phyloP scores from a whole-genome alignment of 495 filamentous ascomycete species.

The Annulohypoxylon maeteangense region DNA sequence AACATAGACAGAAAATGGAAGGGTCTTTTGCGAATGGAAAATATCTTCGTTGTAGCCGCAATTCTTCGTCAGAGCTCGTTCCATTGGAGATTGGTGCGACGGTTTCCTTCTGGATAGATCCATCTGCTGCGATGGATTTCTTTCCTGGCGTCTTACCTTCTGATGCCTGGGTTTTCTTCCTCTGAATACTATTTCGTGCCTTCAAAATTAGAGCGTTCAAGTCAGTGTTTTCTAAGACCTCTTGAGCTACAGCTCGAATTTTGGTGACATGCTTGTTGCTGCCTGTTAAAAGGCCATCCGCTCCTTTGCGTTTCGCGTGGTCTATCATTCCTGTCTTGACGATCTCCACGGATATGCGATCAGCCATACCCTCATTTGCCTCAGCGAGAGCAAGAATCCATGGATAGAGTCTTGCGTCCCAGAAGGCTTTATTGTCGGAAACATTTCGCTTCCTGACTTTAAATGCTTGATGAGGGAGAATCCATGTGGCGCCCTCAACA shows the following conservation, averaged over 20 bases:
- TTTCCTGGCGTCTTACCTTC: background rate
- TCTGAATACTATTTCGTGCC: background rate
- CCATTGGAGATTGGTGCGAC: background rate
- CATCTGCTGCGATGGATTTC: background rate
- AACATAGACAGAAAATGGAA: conserved; percentile 50
- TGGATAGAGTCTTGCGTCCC: background rate
- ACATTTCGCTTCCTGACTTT: background rate
- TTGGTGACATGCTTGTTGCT: conserved; percentile 3
- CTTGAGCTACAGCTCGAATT: conserved; percentile 12
- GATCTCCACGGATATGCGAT: conserved; percentile 27
- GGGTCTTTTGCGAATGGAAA: conserved; percentile 51
- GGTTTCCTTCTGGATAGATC: background rate
- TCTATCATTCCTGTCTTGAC: conserved; percentile 26
- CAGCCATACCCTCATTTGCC: conserved; percentile 15
- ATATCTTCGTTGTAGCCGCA: conserved; percentile 48
- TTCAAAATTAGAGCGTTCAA: conserved; percentile 26
- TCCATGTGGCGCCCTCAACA: conserved; percentile 30
- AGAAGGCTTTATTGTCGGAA: background rate
- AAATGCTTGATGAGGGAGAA: conserved; percentile 23
- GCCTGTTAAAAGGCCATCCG: conserved; percentile 23
- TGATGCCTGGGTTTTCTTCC: background rate
- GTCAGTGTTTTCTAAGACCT: conserved; percentile 11
- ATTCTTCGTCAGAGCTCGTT: conserved; percentile 33
- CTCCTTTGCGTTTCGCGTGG: conserved; percentile 21
- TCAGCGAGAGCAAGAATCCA: conserved; percentile 27